These are phyloP conservation scores for Quambalaria eucalypti DNA, from an alignment of 1,284 basidiomycete genomes.

Conservation along the genomic window DNA sequence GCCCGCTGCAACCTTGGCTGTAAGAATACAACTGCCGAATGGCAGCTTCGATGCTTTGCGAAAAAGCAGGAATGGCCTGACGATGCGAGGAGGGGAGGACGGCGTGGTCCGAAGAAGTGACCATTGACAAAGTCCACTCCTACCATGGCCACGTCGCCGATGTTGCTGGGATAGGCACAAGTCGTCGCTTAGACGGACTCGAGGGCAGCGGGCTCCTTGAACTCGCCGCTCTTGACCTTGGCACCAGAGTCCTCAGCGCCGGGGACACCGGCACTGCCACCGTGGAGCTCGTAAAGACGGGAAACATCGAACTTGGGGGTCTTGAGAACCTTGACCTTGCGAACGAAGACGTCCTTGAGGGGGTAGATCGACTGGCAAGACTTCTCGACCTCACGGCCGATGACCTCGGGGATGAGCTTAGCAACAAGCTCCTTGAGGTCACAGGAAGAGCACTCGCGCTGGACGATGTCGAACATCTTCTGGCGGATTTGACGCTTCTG, in stretches of 20 bases:
- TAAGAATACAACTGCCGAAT: no score
- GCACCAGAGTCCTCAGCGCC: conserved; percentile 71
- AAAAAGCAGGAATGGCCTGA: no score
- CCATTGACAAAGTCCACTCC: no score
- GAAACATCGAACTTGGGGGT: conserved; percentile 90
- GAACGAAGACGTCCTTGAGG: conserved; percentile 79
- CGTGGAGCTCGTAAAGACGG: conserved; percentile 91
- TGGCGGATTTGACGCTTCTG: conserved; percentile 96
- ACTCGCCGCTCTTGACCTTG: conserved; percentile 69
- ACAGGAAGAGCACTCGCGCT: conserved; percentile 84
- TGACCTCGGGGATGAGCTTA: conserved; percentile 98
- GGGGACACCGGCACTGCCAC: conserved; percentile 58
- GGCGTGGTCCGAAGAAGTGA: no score
- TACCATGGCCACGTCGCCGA: no score
- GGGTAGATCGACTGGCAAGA: conserved; percentile 91
- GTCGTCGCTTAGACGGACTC: conserved; percentile 55
- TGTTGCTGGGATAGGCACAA: no score
- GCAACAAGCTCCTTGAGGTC: conserved; percentile 89
- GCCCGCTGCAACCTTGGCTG: no score
- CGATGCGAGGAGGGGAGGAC: no score
- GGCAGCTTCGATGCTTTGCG: no score
- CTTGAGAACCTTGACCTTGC: conserved; percentile 87
- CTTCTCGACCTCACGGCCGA: conserved; percentile 99
- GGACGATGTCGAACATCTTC: conserved; percentile 99
- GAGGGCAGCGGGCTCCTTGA: conserved; percentile 81